Evolutionary conservation across 2,329 filamentous ascomycete species (phyloP).

Genomic region (Hymenoscyphus salicellus): DNA sequence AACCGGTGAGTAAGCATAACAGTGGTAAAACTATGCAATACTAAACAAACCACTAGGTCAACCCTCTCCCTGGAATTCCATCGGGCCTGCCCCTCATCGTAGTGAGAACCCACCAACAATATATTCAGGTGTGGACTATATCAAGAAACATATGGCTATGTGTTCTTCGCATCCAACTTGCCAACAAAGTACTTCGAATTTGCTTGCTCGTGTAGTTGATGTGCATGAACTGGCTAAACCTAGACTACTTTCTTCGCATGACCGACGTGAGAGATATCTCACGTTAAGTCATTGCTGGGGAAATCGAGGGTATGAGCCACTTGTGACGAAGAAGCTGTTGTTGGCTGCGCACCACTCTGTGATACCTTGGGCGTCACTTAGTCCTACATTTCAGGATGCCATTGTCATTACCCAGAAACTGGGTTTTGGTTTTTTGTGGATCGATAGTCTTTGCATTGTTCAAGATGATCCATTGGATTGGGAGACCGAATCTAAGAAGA

Average conservation of each 20-base stretch:
- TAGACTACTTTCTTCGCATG: neutral
- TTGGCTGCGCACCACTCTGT: neutral
- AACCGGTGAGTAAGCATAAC: neutral
- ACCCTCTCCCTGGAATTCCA: neutral
- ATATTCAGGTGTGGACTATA: neutral
- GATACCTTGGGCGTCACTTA: neutral
- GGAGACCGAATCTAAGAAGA: neutral
- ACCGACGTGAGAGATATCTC: neutral
- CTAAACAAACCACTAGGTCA: neutral
- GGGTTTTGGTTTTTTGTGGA: slow-evolving; percentile 7
- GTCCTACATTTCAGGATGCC: neutral
- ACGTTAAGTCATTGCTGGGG: neutral
- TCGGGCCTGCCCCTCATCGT: neutral
- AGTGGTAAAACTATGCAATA: neutral
- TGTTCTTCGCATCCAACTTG: neutral
- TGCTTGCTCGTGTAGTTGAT: neutral
- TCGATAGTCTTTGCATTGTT: slow-evolving; percentile 12
- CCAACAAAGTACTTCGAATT: neutral
- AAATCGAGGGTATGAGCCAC: neutral
- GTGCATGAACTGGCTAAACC: neutral
- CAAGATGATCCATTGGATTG: slow-evolving; percentile 10
- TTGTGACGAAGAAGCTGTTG: neutral
- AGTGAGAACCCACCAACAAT: neutral
- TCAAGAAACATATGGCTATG: neutral
- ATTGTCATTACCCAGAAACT: neutral